These are phyloP conservation scores for Schwanniomyces polymorphus DNA, from an alignment of 805 yeast genomes.

Conservation along the genomic window DNA sequence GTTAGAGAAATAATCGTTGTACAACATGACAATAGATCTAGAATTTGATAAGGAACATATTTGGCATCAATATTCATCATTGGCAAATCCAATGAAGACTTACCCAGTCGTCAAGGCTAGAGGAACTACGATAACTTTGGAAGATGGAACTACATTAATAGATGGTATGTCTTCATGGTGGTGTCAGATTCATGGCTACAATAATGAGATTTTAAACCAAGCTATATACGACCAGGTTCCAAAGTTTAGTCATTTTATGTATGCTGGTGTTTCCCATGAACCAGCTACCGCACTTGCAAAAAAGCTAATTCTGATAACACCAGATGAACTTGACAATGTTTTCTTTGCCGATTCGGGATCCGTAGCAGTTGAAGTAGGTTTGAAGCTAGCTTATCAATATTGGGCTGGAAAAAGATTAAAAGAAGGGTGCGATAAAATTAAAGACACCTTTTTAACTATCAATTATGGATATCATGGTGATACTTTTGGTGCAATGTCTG, in stretches of 20 bases:
- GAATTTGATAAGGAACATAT: conserved; percentile 20
- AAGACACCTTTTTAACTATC: conserved; percentile 30
- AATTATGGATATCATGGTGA: conserved; percentile 39
- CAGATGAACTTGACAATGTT: conserved; percentile 15
- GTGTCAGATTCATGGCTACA: conserved; percentile 29
- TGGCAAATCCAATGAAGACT: conserved; percentile 12
- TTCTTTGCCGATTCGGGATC: conserved; percentile 15
- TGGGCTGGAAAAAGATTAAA: conserved; percentile 18
- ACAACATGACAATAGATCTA: background rate
- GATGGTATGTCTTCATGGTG: conserved; percentile 34
- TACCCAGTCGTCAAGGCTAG: conserved; percentile 20
- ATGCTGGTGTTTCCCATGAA: conserved; percentile 18
- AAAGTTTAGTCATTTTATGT: conserved; percentile 22
- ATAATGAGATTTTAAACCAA: conserved; percentile 12
- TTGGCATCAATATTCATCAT: conserved; percentile 31
- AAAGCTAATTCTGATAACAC: conserved; percentile 27
- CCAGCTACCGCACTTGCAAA: conserved; percentile 24
- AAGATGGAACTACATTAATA: conserved; percentile 12
- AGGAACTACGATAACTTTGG: conserved; percentile 16
- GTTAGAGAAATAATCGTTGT: too few species aligned
- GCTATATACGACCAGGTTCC: conserved; percentile 30
- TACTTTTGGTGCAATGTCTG: conserved; percentile 39
- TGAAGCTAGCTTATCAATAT: conserved; percentile 34
- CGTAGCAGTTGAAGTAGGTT: conserved; percentile 35
- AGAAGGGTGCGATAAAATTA: conserved; percentile 10